Base-by-base conservation (phyloP, 805 yeast genomes). In the Cyberlindnera xylosilytica region DNA sequence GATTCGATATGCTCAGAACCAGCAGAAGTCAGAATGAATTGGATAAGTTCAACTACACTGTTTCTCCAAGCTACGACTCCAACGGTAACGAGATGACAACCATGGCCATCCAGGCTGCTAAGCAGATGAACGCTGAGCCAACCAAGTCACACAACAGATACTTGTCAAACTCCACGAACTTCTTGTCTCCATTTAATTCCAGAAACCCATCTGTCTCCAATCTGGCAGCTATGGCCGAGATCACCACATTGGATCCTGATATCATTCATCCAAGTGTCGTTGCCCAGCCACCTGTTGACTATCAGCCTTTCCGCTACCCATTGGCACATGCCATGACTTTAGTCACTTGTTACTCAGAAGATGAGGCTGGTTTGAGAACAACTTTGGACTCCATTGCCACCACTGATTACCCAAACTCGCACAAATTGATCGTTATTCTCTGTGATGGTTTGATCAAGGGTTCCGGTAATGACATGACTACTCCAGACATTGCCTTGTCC, bases 391-490 rank as follows among this genome's bases (percentile, higher is more conserved):
- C 98, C 2, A 61, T 93, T 39, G 87, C 96, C n/a, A 87, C 96
- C 1, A 88, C 97, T 1, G 96, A 88, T 50, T 93, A 85, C 63
- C 97, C 98, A 42, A 90, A 89, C 62, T 87, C 97, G 4, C 98
- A 93, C 64, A 93, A 91, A 62, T 68, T 93, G 48, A 72, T 93
- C 31, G 67, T 89, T 40, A 79, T 90, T 31, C 75, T 91, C 12
- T 91, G 98, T 71, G 99, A 93, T 68, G 99, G 99, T 53, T 53
- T 91, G 27, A 83, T 93, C 53, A 90, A 91, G 57, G 99, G 99
- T 51, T 81, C 96, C 17, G 98, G 97, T 36, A 91, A 91, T 64
- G 90, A 81, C 42, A 60, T 64, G 58, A 73, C 89, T 2, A 93
- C 99, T 0, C 97, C 98, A 0, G 99, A 93, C 18, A 84, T 90